A percentile compares a stretch with the other conserved stretches of the same genome.
Conservation (phyloP, 1,284 basidiomycete species). For the Irpex lacteus region DNA sequence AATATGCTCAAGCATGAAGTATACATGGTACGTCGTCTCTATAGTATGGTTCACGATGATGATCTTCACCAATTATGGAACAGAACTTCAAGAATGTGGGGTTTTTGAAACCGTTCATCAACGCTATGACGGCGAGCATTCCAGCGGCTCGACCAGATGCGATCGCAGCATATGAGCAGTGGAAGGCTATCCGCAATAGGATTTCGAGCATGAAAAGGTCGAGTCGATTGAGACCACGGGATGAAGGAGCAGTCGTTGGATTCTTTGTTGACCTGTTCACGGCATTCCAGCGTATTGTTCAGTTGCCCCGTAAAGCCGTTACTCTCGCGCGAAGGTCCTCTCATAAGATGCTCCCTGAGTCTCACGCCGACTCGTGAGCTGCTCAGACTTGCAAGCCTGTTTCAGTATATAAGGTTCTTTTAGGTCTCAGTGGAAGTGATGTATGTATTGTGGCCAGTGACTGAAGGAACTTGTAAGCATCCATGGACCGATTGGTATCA, state of each 20-base stretch:
- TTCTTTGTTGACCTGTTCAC: not conserved
- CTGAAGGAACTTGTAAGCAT: too few species aligned
- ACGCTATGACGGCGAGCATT: not conserved
- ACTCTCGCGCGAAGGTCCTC: not conserved
- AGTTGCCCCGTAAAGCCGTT: not conserved
- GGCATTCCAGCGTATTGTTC: not conserved
- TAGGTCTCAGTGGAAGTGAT: too few species aligned
- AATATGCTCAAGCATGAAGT: constrained; percentile 15
- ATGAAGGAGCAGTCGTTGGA: not conserved
- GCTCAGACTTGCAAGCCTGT: too few species aligned
- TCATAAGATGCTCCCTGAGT: not conserved
- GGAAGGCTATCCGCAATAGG: not conserved
- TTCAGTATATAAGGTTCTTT: too few species aligned
- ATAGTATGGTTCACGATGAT: not conserved
- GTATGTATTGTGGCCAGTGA: too few species aligned
- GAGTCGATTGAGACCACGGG: not conserved
- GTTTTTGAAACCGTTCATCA: constrained; percentile 10
- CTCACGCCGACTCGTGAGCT: too few species aligned
- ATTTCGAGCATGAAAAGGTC: not conserved
- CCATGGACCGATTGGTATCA: too few species aligned
- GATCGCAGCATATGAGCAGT: not conserved
- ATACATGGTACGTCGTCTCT: constrained; percentile 10
- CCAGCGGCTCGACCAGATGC: constrained; percentile 1
- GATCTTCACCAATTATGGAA: not conserved
- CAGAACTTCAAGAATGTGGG: constrained; percentile 12